Evolutionary conservation across 2,329 filamentous ascomycete genomes (phyloP).

Genomic region (Pseudocercospora pini-densiflorae): DNA sequence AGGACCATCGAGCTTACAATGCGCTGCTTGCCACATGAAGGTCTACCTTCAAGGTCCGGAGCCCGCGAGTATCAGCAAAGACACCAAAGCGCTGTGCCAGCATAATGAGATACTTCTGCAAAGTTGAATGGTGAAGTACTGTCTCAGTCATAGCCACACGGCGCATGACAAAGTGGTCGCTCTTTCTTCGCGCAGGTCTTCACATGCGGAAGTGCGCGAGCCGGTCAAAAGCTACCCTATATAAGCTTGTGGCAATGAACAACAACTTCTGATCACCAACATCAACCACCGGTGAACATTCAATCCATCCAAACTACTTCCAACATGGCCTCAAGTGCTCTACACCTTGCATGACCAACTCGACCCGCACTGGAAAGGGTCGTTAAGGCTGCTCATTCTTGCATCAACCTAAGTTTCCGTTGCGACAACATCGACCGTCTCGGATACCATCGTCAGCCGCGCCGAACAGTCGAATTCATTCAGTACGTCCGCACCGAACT

Average conservation of each 20-base stretch:
- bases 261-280: not conserved
- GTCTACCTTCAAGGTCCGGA: not conserved
- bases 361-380: conserved; percentile 9
- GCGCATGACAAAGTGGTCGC: not conserved
- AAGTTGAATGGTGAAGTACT: not conserved
- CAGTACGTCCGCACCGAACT: not conserved
- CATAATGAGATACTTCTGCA: not conserved
- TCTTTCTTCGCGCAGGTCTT: not conserved
- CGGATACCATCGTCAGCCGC: not conserved
- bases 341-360: not conserved
- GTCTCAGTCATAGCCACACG: not conserved
- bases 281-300: not conserved
- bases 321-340: not conserved
- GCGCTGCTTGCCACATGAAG: not conserved
- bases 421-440: not conserved
- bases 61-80: not conserved
- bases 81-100: not conserved
- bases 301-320: not conserved
- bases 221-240: not conserved
- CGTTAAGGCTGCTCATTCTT: not conserved
- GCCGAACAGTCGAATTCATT: not conserved
- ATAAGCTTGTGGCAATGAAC: not conserved
- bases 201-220: not conserved
- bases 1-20: not conserved
- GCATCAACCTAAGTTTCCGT: not conserved